Conservation (phyloP, 2,329 filamentous ascomycete genomes). For the Talaromyces sp. region DNA sequence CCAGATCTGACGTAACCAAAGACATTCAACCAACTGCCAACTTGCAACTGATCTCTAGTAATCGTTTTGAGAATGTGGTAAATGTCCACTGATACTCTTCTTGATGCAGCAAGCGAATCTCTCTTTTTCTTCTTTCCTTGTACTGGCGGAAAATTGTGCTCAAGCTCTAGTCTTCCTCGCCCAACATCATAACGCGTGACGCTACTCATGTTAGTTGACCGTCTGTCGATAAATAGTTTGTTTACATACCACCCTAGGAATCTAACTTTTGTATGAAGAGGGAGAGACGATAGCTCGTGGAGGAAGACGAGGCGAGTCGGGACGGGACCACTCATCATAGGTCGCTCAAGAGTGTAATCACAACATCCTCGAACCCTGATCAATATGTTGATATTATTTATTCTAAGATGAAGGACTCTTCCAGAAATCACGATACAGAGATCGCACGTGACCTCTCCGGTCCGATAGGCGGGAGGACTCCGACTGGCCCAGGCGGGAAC, state of each 20-base stretch:
- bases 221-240: neutral
- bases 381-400: neutral
- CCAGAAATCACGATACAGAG: neutral
- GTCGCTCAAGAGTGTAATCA: neutral
- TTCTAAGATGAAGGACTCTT: neutral
- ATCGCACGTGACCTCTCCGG: slow-evolving; percentile 30
- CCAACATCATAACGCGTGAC: slow-evolving; percentile 56
- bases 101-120: slow-evolving; percentile 14
- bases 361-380: neutral
- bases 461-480: slow-evolving; percentile 29
- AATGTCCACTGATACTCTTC: slow-evolving; percentile 60
- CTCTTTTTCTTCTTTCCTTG: slow-evolving; percentile 10
- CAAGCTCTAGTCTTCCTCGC: slow-evolving; percentile 62
- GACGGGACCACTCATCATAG: slow-evolving; percentile 51
- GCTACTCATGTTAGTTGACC: slow-evolving; percentile 37
- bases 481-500: slow-evolving; percentile 15
- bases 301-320: slow-evolving; percentile 65
- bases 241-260: slow-evolving; percentile 77
- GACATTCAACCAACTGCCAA: slow-evolving; percentile 86
- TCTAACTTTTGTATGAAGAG: slow-evolving; percentile 72
- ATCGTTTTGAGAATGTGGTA: slow-evolving; percentile 66
- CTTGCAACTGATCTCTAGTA: slow-evolving; percentile 59
- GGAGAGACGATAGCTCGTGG: slow-evolving; percentile 52
- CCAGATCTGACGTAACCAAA: slow-evolving; percentile 65
- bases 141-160: slow-evolving; percentile 57